Base-by-base conservation (phyloP, 257 asterid genomes). In the Ajuga chamaepitys region DNA sequence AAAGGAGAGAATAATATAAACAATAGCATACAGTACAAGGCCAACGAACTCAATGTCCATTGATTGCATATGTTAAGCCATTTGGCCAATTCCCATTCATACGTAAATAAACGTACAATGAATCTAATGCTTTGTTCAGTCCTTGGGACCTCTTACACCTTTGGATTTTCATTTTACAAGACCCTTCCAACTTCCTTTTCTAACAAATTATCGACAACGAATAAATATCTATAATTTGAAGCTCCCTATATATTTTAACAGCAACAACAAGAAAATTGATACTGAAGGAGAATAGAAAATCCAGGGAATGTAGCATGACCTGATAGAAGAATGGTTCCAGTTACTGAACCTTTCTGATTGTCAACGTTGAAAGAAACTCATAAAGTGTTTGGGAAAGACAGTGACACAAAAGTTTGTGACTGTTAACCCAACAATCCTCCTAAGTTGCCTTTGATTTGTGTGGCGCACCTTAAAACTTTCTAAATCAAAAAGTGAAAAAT, bases 81-180 rank as follows among this genome's bases (percentile, higher is more conserved):
- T 53, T n/a, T n/a, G n/a, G n/a, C n/a, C n/a, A n/a, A n/a, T n/a
- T 55, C 17, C 62, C 10, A 14, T 25, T 22, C 24, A 7, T 57
- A 44, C 50, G 6, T 7, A 24, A 50, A 53, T 20, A 53, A 18
- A 9, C 20, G 40, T 30, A 56, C 25, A 42, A 21, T 21, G 46
- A n/a, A 69, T 16, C 48, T 11, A 61, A 18, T 35, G 52, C 25
- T 70, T 40, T 25, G 48, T 69, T 38, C 69, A 50, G 46, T 59
- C 51, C 25, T 40, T 22, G 9, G 37, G 62, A 47, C 54, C 40
- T 56, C 17, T 28, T 59, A 35, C 17, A 46, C 22, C 46, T 48
- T 28, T 13, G 40, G 44, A 34, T 34, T 55, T 24, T 56, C 63
- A 57, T 47, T 45, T 71, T 42, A 37, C 48, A 61, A 40, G 26